Evolutionary conservation across 2,329 filamentous ascomycete genomes (phyloP).

Genomic region (Meredithiella fracta): DNA sequence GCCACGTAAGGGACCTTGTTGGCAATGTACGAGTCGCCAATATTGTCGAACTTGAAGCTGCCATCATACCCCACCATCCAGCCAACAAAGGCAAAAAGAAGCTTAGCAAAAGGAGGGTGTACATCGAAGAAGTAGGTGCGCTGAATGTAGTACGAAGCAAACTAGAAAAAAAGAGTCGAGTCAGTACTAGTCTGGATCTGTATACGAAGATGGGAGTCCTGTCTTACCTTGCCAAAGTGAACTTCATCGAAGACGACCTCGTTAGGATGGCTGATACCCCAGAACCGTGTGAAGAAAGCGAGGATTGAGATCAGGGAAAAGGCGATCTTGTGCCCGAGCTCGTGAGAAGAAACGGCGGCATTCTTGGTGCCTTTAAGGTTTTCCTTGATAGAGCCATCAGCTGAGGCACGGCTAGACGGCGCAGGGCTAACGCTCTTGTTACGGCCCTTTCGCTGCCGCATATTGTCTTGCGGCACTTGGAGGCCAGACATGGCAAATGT

Average conservation of each 20-base stretch:
- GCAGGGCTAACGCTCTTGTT: conserved; percentile 28
- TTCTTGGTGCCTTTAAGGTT: conserved; percentile 15
- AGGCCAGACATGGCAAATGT: conserved; percentile 29
- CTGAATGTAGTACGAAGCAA: conserved; percentile 72
- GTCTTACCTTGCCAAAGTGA: conserved; percentile 88
- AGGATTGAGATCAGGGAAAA: conserved; percentile 61
- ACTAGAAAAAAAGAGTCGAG: conserved; percentile 27
- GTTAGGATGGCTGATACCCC: conserved; percentile 85
- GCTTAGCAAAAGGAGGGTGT: conserved; percentile 93
- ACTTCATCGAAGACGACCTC: conserved; percentile 99
- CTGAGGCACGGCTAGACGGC: conserved; percentile 23
- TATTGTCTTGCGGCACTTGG: conserved; percentile 37
- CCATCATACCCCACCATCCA: conserved; percentile 97
- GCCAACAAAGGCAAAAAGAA: conserved; percentile 89
- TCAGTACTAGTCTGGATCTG: neutral
- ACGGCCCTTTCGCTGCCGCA: conserved; percentile 42
- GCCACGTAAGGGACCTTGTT: conserved; percentile 97
- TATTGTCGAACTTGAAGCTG: conserved; percentile 96
- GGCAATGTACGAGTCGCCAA: conserved; percentile 91
- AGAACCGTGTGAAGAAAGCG: conserved; percentile 86
- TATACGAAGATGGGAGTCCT: neutral
- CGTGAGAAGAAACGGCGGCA: conserved; percentile 28
- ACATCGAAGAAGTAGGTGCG: conserved; percentile 99
- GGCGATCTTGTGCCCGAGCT: conserved; percentile 72
- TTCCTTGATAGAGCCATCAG: conserved; percentile 30